Percentiles rank a stretch among this genome's conserved stretches.
These are phyloP conservation scores for Rhizomucor pusillus DNA, from an alignment of 371 early-diverging fungal species.

Conservation along the genomic window DNA sequence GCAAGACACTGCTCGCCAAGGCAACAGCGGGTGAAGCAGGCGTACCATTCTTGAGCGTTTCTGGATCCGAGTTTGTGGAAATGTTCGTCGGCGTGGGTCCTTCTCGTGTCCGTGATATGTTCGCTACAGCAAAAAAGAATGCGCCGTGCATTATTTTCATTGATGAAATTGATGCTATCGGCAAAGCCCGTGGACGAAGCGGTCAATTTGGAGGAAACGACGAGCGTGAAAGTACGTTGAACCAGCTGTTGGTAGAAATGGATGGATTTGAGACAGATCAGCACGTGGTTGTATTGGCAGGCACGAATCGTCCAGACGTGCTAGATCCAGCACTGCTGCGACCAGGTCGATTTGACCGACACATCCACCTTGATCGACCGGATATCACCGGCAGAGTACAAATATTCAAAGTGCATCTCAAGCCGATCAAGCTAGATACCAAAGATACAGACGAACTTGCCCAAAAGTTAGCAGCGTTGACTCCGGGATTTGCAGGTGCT, in stretches of 20 bases:
- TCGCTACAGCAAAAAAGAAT: slow-evolving; percentile 95
- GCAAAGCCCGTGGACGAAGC: slow-evolving; percentile 93
- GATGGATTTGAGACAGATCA: slow-evolving; percentile 93
- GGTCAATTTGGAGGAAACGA: slow-evolving; percentile 95
- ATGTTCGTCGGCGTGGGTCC: slow-evolving; percentile 99
- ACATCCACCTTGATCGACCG: slow-evolving; percentile 94
- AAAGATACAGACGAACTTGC: slow-evolving; percentile 79
- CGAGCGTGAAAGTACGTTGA: slow-evolving; percentile 96
- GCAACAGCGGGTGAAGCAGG: slow-evolving; percentile 99
- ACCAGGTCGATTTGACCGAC: slow-evolving; percentile 99
- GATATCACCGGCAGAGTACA: slow-evolving; percentile 94
- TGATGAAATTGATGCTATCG: slow-evolving; percentile 99
- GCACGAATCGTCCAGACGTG: slow-evolving; percentile 92
- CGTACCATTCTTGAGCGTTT: slow-evolving; percentile 96
- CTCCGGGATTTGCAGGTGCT: slow-evolving; percentile 97
- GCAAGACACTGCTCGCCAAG: slow-evolving; percentile 97
- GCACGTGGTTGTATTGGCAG: slow-evolving; percentile 93
- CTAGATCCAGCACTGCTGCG: slow-evolving; percentile 91
- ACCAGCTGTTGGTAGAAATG: slow-evolving; percentile 99
- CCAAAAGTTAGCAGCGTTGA: slow-evolving; percentile 74
- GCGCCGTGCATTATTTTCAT: slow-evolving; percentile 99
- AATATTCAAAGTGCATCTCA: slow-evolving; percentile 95
- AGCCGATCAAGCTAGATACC: slow-evolving; percentile 83
- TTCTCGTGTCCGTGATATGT: slow-evolving; percentile 95
- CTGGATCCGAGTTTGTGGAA: slow-evolving; percentile 99